Evolutionary conservation across 2,329 filamentous ascomycete species (phyloP), one percentile per base, ranked within the genome.

Genomic region (Penicillium paneum): DNA sequence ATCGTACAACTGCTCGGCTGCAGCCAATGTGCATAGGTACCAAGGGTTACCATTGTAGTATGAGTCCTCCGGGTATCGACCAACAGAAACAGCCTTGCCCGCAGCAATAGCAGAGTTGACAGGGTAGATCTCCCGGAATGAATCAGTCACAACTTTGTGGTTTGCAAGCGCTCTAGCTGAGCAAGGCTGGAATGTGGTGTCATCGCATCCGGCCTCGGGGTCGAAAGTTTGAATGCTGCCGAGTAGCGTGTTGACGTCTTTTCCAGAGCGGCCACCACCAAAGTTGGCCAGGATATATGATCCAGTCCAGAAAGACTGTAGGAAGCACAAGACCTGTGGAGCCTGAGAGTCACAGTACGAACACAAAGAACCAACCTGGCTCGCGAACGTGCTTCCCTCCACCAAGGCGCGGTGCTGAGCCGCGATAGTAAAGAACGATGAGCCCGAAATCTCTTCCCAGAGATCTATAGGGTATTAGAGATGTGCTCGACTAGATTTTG

Each of bases 41-140:
- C 90, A 94, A 1, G 90, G 90, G 70, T 94, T 91, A 1, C 89
- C 89, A 56, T 83, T 83, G 71, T 86, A 88, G 73, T 93, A 94
- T 4, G 78, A 73, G 63, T 95, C 89, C 69, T 90, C 87, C 0
- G 84, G 73, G 67, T 90, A 90, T 50, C 87, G 79, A 40, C 88
- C 86, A 11, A 79, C 71, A 2, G 78, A 74, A 28, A 79, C 73
- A 15, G 68, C 69, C 11, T 54, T 44, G 3, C 67, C 68, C 8
- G 57, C 53, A 5, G 56, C 48, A 11, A 68, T 65, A 7, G 65
- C 68, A 5, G 60, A 56, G 44, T 75, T 73, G 73, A 93, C 79
- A 13, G 72, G 66, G 70, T 92, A 92, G 54, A 87, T 76, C 0
- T 79, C 73, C 21, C 90, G 84, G 79, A 94, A 93, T 0, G 88